Evolutionary conservation across 2,329 filamentous ascomycete species (phyloP).

Genomic region (Apiospora marii): DNA sequence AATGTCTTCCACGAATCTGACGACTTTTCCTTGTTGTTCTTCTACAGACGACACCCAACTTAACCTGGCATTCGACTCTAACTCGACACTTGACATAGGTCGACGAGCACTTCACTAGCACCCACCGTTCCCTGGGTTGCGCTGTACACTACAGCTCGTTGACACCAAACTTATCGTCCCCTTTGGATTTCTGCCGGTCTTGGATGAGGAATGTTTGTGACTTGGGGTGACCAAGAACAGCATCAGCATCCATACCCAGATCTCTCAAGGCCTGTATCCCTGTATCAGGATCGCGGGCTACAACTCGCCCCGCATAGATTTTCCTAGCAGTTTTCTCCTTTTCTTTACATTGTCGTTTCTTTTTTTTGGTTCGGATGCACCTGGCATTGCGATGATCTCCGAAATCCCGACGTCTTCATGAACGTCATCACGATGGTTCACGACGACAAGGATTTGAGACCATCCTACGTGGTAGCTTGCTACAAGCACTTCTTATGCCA

Average conservation of each 20-base stretch:
- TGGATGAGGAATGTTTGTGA: conserved; percentile 30
- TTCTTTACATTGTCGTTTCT: conserved; percentile 20
- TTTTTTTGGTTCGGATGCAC: conserved; percentile 24
- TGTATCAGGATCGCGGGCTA: conserved; percentile 38
- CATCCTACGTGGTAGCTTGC: not conserved
- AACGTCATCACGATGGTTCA: conserved; percentile 24
- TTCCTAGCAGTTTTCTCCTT: conserved; percentile 31
- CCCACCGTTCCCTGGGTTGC: conserved; percentile 35
- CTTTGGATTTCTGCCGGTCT: conserved; percentile 28
- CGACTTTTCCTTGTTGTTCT: conserved; percentile 34
- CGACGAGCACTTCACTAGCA: conserved; percentile 35
- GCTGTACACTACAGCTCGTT: conserved; percentile 43
- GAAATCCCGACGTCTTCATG: conserved; percentile 10
- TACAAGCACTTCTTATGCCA: not conserved
- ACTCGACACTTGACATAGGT: conserved; percentile 31
- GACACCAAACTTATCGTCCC: conserved; percentile 34
- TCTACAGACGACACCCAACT: conserved; percentile 24
- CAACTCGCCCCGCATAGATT: conserved; percentile 37
- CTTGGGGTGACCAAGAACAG: conserved; percentile 28
- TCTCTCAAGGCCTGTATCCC: conserved; percentile 34
- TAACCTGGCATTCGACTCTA: conserved; percentile 33
- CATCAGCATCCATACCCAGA: conserved; percentile 29
- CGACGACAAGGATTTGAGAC: not conserved
- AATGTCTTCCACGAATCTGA: conserved; percentile 44
- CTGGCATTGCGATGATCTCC: conserved; percentile 26